Conservation (phyloP, 495 filamentous ascomycete species). For the Apiosordaria backusii region DNA sequence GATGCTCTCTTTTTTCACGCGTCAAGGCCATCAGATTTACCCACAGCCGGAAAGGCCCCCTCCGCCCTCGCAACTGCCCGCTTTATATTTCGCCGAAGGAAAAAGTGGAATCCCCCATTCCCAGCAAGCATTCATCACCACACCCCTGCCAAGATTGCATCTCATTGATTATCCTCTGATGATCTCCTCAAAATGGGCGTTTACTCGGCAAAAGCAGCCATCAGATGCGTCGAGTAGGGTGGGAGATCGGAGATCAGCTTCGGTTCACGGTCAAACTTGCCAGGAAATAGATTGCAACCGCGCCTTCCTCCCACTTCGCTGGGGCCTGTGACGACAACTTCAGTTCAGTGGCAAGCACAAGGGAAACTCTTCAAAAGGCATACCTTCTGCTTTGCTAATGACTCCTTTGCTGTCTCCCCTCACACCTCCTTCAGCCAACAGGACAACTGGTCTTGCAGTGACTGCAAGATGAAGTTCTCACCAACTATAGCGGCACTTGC, state of each 20-base stretch:
- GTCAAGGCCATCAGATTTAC: not conserved
- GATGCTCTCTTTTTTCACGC: not conserved
- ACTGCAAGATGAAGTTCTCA: constrained; percentile 29
- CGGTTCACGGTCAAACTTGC: not conserved
- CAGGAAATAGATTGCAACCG: not conserved
- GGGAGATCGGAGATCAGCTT: not conserved
- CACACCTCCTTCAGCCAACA: not conserved
- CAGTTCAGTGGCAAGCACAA: not conserved
- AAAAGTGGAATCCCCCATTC: not conserved
- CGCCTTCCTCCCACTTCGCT: not conserved
- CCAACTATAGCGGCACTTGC: constrained; percentile 28
- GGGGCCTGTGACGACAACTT: not conserved
- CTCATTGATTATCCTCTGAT: not conserved
- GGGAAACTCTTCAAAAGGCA: not conserved
- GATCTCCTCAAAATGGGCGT: not conserved
- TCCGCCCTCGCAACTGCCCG: constrained; percentile 8
- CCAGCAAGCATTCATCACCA: not conserved
- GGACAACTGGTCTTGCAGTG: not conserved
- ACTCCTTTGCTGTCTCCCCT: not conserved
- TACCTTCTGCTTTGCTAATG: not conserved
- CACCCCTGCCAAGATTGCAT: not conserved
- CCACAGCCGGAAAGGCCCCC: constrained; percentile 6
- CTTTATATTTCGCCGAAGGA: not conserved
- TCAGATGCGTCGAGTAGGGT: not conserved
- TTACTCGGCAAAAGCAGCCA: not conserved